These are phyloP conservation scores for Hymenoscyphus infarciens DNA, from an alignment of 2,329 filamentous ascomycete genomes.

Conservation along the genomic window DNA sequence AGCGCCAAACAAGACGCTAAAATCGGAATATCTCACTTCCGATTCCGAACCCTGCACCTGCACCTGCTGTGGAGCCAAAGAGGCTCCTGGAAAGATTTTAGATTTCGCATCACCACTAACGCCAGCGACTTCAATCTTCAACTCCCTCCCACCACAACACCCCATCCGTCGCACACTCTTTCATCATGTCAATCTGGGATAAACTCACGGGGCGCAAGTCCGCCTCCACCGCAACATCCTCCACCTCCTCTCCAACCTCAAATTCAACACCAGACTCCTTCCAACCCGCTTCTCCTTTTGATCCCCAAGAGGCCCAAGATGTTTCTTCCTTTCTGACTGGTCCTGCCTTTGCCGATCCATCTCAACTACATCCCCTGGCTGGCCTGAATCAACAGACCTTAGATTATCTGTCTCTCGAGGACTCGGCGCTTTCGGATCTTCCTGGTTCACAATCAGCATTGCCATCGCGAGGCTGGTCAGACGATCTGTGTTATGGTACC, in stretches of 20 bases:
- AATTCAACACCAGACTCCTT: conserved; percentile 38
- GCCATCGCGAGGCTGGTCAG: conserved; percentile 93
- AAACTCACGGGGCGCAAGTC: conserved; percentile 38
- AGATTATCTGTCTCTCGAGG: conserved; percentile 93
- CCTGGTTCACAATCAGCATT: conserved; percentile 83
- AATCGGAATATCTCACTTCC: background rate
- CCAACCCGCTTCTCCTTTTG: conserved; percentile 55
- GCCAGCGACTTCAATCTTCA: conserved; percentile 3
- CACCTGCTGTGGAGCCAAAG: too few relatives aligned
- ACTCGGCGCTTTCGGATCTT: conserved; percentile 80
- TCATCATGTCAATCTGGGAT: conserved; percentile 39
- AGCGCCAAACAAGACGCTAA: background rate
- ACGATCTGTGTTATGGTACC: conserved; percentile 96
- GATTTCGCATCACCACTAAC: conserved; percentile 14
- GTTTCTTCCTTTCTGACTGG: conserved; percentile 81
- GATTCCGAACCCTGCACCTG: too few relatives aligned
- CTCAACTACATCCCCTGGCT: conserved; percentile 86
- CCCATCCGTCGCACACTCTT: background rate
- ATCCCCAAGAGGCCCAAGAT: conserved; percentile 71
- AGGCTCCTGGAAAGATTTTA: conserved; percentile 7
- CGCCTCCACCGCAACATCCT: conserved; percentile 30
- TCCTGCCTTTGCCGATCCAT: conserved; percentile 77
- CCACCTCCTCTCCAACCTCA: conserved; percentile 17
- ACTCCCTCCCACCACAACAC: background rate
- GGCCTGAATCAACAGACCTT: conserved; percentile 89